Percentiles rank a stretch among this genome's conserved stretches.
Conservation (phyloP, 768 basidiomycete genomes). For the Hericium rajendrae region DNA sequence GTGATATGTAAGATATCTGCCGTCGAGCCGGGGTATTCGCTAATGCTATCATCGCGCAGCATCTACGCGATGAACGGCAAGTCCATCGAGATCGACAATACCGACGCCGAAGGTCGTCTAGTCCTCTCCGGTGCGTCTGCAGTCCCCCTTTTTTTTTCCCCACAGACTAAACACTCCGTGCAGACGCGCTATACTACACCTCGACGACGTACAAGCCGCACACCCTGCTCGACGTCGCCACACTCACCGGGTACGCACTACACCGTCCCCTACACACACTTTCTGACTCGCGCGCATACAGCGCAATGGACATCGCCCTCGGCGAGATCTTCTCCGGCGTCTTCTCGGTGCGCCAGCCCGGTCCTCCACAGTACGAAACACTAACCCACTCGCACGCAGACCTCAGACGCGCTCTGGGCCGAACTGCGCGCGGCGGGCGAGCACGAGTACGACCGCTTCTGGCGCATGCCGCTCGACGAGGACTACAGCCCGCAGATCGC, state of each 20-base stretch:
- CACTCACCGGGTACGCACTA: conserved; percentile 57
- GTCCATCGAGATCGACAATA: conserved; percentile 80
- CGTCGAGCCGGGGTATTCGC: background rate
- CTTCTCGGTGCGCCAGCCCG: conserved; percentile 44
- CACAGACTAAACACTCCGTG: background rate
- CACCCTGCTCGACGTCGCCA: conserved; percentile 81
- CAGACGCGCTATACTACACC: conserved; percentile 80
- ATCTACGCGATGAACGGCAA: conserved; percentile 86
- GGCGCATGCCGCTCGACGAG: conserved; percentile 85
- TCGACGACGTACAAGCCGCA: conserved; percentile 70
- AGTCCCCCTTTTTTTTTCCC: background rate
- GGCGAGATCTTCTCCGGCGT: conserved; percentile 74
- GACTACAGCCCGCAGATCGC: conserved; percentile 72
- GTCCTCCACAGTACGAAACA: background rate
- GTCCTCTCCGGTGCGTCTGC: conserved; percentile 53
- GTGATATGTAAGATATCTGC: conserved; percentile 52
- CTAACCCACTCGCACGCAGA: conserved; percentile 27
- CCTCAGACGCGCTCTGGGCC: conserved; percentile 67
- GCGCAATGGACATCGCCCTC: conserved; percentile 62
- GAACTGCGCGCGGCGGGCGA: conserved; percentile 61
- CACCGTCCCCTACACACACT: conserved; percentile 3
- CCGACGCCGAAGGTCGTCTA: conserved; percentile 76
- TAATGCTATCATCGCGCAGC: conserved; percentile 24
- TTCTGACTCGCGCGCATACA: conserved; percentile 17
- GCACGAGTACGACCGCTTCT: conserved; percentile 73